Evolutionary conservation across 352 stramenopile species (phyloP), one percentile per base, ranked within the genome.

Genomic region (Phytophthora aleatoria): DNA sequence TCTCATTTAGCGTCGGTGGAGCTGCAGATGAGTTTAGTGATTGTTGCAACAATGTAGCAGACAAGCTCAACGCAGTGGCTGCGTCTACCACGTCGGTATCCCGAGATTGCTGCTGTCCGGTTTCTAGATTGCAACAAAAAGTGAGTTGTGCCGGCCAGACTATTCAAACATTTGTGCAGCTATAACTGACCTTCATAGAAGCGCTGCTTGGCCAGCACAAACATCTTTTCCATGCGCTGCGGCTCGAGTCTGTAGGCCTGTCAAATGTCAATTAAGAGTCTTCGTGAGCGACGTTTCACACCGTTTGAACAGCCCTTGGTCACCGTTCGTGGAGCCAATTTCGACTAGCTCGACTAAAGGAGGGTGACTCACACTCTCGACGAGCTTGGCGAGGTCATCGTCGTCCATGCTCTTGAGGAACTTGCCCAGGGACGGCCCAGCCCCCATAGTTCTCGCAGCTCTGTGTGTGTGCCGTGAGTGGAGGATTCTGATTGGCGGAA

Each of bases 331-430:
- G 42, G 42, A 9, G 20, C n/a, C 9, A 31, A 31, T 44, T 48
- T 28, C 20, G 2, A 11, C 16, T 15, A 41, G 20, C 20, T 16
- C 39, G 39, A 16, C n/a, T n/a, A 39, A 48, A 15, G 16, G 1
- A 33, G 15, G 30, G 3, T 26, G 24, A 49, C 75, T 24, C 53
- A 91, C 82, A 51, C 64, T 69, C 45, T 80, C 64, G 5, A 89
- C 48, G 42, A 87, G 61, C 41, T 58, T 57, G 16, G 58, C 50
- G 63, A 92, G 83, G 24, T 81, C 75, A 0, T 89, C 71, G 61
- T 92, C 83, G 53, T 85, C 77, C 67, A 89, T 83, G 49, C 59
- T 66, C 61, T 74, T 73, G 28, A 91, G 63, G 45, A 87, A 76
- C 69, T 81, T 81, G 67, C 54, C 77, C 4, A 92, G 50, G 56